These are phyloP conservation scores for Protomyces pachydermus DNA, from an alignment of 1,139 yeast genomes.

Conservation along the genomic window DNA sequence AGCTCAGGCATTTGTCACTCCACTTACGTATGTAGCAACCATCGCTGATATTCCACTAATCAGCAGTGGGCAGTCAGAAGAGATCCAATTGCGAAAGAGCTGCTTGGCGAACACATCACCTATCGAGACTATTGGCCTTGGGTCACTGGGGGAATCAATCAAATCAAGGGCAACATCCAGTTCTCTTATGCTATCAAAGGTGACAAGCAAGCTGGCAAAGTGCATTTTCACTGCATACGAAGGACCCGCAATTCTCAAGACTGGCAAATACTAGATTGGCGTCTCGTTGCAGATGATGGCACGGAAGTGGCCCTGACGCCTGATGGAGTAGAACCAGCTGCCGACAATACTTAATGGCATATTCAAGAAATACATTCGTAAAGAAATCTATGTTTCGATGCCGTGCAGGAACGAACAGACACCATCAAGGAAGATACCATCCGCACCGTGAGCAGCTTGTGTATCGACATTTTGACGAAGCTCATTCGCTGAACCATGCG, in stretches of 20 bases:
- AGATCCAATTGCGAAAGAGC: constrained; percentile 58
- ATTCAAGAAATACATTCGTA: background rate
- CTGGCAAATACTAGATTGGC: constrained; percentile 19
- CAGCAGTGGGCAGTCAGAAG: constrained; percentile 65
- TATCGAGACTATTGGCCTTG: constrained; percentile 71
- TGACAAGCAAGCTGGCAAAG: constrained; percentile 33
- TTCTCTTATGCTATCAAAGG: constrained; percentile 70
- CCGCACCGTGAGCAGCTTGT: constrained; percentile 20
- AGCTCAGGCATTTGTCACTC: constrained; percentile 22
- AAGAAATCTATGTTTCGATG: constrained; percentile 2
- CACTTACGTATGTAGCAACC: constrained; percentile 2
- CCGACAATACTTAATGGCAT: background rate
- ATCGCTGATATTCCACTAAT: no score
- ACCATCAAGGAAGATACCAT: constrained; percentile 16
- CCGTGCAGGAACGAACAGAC: constrained; percentile 16
- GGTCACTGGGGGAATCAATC: constrained; percentile 79
- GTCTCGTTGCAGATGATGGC: constrained; percentile 5
- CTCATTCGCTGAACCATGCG: constrained; percentile 41
- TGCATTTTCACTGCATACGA: constrained; percentile 18
- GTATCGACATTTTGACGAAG: constrained; percentile 32
- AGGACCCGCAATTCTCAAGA: constrained; percentile 12
- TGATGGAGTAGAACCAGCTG: constrained; percentile 1
- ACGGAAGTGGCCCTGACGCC: background rate
- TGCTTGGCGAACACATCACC: constrained; percentile 69
- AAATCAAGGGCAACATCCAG: constrained; percentile 74